A percentile compares a stretch with the other conserved stretches of the same genome.
Conservation (phyloP, 306 rosid genomes). For the Ormosia semicastrata region DNA sequence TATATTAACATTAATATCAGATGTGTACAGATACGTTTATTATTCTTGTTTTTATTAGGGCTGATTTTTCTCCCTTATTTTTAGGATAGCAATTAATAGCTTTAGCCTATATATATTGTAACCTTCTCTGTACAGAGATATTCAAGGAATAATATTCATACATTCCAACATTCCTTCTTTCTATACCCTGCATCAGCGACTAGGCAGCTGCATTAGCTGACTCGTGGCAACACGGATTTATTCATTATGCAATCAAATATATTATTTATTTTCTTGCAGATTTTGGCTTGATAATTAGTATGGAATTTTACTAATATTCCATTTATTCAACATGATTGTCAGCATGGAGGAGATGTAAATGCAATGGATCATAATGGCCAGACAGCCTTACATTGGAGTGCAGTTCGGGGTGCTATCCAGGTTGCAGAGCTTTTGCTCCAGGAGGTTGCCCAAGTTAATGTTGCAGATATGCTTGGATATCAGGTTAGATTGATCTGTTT, state of each 20-base stretch:
- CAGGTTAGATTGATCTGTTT: constrained; percentile 61
- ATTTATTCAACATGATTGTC: constrained; percentile 24
- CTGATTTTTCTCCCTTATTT: no score
- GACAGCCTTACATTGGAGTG: constrained; percentile 97
- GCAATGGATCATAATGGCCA: constrained; percentile 88
- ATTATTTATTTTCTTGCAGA: background rate
- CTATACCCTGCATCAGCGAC: no score
- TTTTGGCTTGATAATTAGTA: background rate
- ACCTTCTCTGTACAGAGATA: no score
- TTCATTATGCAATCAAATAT: background rate
- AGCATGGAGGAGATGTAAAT: constrained; percentile 95
- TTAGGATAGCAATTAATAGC: no score
- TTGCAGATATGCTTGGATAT: constrained; percentile 87
- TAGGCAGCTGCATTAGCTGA: no score
- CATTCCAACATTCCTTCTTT: no score
- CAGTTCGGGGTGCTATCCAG: constrained; percentile 89
- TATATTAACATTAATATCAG: no score
- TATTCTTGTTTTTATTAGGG: no score
- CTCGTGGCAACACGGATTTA: background rate
- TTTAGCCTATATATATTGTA: no score
- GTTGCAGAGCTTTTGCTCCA: constrained; percentile 92
- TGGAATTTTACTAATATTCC: background rate
- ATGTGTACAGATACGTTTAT: no score
- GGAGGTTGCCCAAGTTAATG: constrained; percentile 78
- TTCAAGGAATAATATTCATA: no score